These are phyloP conservation scores for Collybiopsis confluens DNA, from an alignment of 768 basidiomycete genomes.

Conservation along the genomic window DNA sequence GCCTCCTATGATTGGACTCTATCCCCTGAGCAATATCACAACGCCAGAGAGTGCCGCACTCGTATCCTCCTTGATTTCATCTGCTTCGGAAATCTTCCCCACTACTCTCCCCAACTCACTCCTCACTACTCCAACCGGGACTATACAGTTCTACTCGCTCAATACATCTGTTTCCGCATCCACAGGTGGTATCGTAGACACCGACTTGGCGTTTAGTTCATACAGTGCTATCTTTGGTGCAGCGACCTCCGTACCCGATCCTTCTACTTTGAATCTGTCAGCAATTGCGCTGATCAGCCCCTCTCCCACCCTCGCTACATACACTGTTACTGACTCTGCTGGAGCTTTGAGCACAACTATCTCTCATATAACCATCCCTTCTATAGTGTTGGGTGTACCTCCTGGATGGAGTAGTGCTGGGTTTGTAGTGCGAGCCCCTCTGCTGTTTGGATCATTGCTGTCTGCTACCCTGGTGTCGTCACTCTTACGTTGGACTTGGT, in stretches of 20 bases:
- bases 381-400: slow-evolving; percentile 58
- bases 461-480: background rate
- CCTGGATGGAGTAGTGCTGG: slow-evolving; percentile 44
- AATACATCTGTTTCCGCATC: slow-evolving; percentile 60
- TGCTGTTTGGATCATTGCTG: background rate
- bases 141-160: slow-evolving; percentile 62
- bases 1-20: slow-evolving; percentile 76
- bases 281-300: slow-evolving; percentile 56
- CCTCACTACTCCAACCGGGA: slow-evolving; percentile 58
- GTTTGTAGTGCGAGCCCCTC: background rate
- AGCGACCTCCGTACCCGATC: slow-evolving; percentile 18
- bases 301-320: slow-evolving; percentile 46
- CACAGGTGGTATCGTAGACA: slow-evolving; percentile 50
- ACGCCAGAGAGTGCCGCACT: slow-evolving; percentile 34
- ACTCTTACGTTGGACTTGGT: background rate
- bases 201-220: slow-evolving; percentile 69
- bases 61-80: slow-evolving; percentile 52
- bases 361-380: slow-evolving; percentile 40
- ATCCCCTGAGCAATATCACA: slow-evolving; percentile 50
- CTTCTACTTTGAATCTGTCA: slow-evolving; percentile 32
- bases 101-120: slow-evolving; percentile 73
- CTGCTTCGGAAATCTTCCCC: slow-evolving; percentile 56
- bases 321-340: slow-evolving; percentile 51
- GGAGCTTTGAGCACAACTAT: slow-evolving; percentile 53
- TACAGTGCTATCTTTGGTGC: slow-evolving; percentile 56